These are phyloP conservation scores for Yamadazyma kanchanaburiensis DNA, from an alignment of 1,139 yeast species.

Conservation along the genomic window DNA sequence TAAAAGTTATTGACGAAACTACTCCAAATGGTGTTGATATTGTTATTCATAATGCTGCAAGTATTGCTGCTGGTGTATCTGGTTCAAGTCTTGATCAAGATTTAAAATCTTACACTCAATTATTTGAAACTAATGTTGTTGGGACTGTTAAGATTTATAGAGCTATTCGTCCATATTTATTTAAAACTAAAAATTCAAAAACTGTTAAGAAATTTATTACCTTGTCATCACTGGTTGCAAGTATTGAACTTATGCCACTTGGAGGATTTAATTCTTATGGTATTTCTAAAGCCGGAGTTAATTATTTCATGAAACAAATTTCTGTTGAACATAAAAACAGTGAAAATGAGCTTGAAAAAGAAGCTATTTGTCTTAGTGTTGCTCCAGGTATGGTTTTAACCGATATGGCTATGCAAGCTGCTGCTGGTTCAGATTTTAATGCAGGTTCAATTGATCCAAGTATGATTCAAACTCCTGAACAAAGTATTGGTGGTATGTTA, in stretches of 20 bases:
- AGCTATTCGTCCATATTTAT: constrained; percentile 8
- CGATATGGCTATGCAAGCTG: constrained; percentile 13
- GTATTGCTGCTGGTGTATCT: neutral
- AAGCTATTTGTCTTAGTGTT: constrained; percentile 10
- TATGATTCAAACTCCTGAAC: neutral
- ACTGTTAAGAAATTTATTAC: constrained; percentile 8
- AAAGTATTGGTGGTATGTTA: constrained; percentile 1
- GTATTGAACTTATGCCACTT: constrained; percentile 11
- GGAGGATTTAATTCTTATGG: constrained; percentile 6
- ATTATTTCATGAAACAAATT: constrained; percentile 1
- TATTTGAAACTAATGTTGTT: constrained; percentile 9
- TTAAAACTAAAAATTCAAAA: constrained; percentile 6
- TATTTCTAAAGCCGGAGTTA: constrained; percentile 5
- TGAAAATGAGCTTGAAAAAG: constrained; percentile 22
- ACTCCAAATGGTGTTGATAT: constrained; percentile 3
- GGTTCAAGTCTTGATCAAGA: constrained; percentile 6
- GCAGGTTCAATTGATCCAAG: neutral
- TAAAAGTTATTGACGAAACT: constrained; percentile 3
- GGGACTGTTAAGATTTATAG: constrained; percentile 11
- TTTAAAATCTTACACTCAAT: constrained; percentile 14
- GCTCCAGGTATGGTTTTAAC: constrained; percentile 32
- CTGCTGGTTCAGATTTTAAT: constrained; percentile 3
- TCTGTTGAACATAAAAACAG: constrained; percentile 23
- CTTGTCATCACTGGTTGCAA: constrained; percentile 14
- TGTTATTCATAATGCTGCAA: constrained; percentile 7